Conservation (phyloP, 2,329 filamentous ascomycete species). For the Knufia petricola region DNA sequence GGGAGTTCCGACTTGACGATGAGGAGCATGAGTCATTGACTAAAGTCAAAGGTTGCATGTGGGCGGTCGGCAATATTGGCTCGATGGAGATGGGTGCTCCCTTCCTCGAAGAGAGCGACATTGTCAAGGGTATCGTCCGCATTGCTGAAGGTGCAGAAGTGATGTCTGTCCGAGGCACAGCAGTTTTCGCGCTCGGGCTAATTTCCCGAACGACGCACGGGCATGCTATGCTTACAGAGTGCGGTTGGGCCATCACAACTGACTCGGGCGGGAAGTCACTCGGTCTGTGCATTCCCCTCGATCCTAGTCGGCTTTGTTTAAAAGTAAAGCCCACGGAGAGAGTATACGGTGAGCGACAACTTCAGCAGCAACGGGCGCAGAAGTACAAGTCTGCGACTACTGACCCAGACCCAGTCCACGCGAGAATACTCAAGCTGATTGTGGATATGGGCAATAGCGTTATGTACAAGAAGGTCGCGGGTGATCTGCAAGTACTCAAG, state of each 20-base stretch:
- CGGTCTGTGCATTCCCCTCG: conserved; percentile 74
- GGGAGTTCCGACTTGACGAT: conserved; percentile 73
- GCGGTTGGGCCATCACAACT: conserved; percentile 87
- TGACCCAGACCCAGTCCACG: conserved; percentile 53
- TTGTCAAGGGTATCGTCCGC: conserved; percentile 74
- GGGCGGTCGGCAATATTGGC: conserved; percentile 95
- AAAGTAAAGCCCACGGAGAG: conserved; percentile 12
- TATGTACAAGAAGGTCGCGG: conserved; percentile 75
- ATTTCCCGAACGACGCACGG: conserved; percentile 89
- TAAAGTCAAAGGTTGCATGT: conserved; percentile 93
- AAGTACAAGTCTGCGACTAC: conserved; percentile 50
- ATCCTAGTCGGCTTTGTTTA: conserved; percentile 70
- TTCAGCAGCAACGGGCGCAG: conserved; percentile 37
- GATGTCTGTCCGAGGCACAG: conserved; percentile 86
- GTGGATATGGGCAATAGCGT: conserved; percentile 89
- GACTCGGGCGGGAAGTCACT: conserved; percentile 72
- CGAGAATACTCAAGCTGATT: conserved; percentile 72
- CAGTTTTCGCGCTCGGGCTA: conserved; percentile 88
- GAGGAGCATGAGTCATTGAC: conserved; percentile 77
- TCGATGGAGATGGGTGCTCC: conserved; percentile 96
- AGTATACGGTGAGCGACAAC: conserved; percentile 29
- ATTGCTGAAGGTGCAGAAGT: conserved; percentile 85
- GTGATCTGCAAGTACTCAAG: conserved; percentile 66
- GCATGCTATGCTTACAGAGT: conserved; percentile 77
- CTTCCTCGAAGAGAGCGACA: conserved; percentile 81